Percentiles rank a stretch among this genome's conserved stretches.
These are phyloP conservation scores for Ochromonas danica DNA, from an alignment of 108 stramenopile genomes.

Conservation along the genomic window DNA sequence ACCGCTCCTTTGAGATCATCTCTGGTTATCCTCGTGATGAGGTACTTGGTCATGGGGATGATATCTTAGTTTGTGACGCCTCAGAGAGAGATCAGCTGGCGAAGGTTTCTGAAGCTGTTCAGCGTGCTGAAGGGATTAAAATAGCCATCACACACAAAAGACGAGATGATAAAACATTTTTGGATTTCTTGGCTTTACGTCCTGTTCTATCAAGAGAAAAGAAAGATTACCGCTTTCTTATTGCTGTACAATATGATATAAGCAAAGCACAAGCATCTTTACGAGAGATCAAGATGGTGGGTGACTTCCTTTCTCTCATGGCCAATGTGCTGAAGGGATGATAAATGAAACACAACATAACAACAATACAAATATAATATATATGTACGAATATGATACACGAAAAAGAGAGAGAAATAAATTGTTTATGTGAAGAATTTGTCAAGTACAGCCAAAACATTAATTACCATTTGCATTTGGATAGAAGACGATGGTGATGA, in stretches of 20 bases:
- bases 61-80: background rate
- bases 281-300: conserved; percentile 4
- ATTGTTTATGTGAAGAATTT: too few relatives aligned
- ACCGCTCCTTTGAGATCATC: background rate
- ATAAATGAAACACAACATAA: too few relatives aligned
- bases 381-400: too few relatives aligned
- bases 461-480: too few relatives aligned
- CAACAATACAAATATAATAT: too few relatives aligned
- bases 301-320: background rate
- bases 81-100: background rate
- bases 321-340: background rate
- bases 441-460: too few relatives aligned
- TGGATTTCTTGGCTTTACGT: background rate
- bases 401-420: too few relatives aligned
- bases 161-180: background rate
- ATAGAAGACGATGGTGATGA: too few relatives aligned
- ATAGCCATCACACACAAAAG: background rate
- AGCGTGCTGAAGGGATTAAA: background rate
- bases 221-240: background rate
- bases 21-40: background rate
- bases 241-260: conserved; percentile 19
- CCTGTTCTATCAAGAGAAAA: background rate
- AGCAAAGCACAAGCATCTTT: background rate
- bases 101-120: background rate
- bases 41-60: background rate